These are phyloP conservation scores for Rhodomyrtus tomentosa DNA, from an alignment of 345 rosid species.

Conservation along the genomic window DNA sequence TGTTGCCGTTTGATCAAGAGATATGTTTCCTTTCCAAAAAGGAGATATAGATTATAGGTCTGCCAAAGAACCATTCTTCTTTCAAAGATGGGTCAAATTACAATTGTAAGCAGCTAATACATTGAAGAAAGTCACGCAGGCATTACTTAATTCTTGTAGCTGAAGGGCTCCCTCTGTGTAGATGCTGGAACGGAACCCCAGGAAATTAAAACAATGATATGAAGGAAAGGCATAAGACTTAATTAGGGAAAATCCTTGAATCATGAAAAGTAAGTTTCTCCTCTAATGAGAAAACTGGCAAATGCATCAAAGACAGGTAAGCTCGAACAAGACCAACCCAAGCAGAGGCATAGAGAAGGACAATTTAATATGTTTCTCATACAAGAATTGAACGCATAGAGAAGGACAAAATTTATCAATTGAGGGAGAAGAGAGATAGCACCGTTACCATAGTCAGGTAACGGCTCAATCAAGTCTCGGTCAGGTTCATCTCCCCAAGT, in stretches of 20 bases:
- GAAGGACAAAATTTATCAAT: neutral
- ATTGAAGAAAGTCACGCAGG: neutral
- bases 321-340: neutral
- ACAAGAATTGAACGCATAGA: neutral
- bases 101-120: neutral
- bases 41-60: neutral
- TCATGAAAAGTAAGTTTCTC: neutral
- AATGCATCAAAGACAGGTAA: neutral
- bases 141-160: neutral
- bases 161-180: neutral
- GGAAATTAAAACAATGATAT: neutral
- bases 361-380: too few relatives aligned
- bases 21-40: neutral
- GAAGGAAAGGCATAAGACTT: neutral
- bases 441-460: constrained; percentile 63
- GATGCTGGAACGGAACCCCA: neutral
- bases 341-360: neutral
- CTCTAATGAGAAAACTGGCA: neutral
- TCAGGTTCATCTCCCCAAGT: constrained; percentile 74
- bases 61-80: neutral
- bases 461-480: constrained; percentile 43
- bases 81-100: neutral
- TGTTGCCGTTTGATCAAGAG: neutral
- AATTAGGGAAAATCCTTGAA: neutral
- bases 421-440: neutral